These are phyloP conservation scores for Phytopythium sindhum DNA, from an alignment of 352 stramenopile species.

Conservation along the genomic window DNA sequence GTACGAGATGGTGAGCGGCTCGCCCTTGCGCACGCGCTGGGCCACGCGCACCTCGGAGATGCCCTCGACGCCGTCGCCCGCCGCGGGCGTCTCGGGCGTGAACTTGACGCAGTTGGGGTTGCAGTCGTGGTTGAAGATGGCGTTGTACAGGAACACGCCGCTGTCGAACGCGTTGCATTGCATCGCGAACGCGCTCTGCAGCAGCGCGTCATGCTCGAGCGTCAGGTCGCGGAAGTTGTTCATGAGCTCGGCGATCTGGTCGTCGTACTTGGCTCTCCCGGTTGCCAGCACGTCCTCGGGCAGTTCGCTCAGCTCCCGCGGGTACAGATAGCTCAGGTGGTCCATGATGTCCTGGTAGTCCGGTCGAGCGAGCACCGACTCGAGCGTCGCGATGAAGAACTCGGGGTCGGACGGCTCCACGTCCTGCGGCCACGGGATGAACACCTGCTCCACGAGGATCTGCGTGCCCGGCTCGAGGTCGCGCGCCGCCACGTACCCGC, in stretches of 20 bases:
- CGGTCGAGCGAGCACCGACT: conserved; percentile 64
- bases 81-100: conserved; percentile 36
- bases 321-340: conserved; percentile 84
- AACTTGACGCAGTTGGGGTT: conserved; percentile 96
- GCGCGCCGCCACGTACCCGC: conserved; percentile 83
- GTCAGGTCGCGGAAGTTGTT: conserved; percentile 41
- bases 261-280: conserved; percentile 53
- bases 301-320: conserved; percentile 74
- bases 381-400: conserved; percentile 89
- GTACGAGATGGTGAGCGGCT: conserved; percentile 93
- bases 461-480: conserved; percentile 86
- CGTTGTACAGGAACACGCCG: conserved; percentile 91
- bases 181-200: conserved; percentile 88
- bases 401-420: conserved; percentile 71
- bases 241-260: conserved; percentile 49
- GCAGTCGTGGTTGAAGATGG: conserved; percentile 94
- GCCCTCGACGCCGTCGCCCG: conserved; percentile 21
- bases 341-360: conserved; percentile 71
- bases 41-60: conserved; percentile 93
- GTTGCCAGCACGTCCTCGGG: conserved; percentile 47
- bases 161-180: conserved; percentile 95
- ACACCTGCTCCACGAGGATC: conserved; percentile 88
- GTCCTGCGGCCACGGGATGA: conserved; percentile 87
- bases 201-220: conserved; percentile 64
- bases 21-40: conserved; percentile 74